Conservation (phyloP, 345 rosid species). For the Dipteronia sinensis region DNA sequence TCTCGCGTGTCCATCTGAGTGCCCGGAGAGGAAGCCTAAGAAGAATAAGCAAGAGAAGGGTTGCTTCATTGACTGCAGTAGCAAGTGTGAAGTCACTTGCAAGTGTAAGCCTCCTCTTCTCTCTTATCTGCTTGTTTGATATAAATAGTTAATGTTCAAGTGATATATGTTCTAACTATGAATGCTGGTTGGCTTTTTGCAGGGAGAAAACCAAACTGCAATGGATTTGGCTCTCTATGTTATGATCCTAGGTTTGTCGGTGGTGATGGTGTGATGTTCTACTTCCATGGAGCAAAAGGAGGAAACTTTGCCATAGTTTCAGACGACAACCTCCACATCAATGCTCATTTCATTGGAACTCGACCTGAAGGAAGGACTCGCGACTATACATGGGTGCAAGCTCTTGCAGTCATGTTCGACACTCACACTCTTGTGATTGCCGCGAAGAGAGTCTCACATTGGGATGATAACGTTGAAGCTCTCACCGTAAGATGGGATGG, state of each 20-base stretch:
- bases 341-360: constrained; percentile 87
- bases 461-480: constrained; percentile 65
- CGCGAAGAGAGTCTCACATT: constrained; percentile 51
- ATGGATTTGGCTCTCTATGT: constrained; percentile 82
- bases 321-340: constrained; percentile 73
- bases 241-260: constrained; percentile 84
- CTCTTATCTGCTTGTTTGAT: not conserved
- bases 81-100: constrained; percentile 86
- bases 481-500: constrained; percentile 56
- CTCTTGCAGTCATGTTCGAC: constrained; percentile 70
- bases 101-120: constrained; percentile 48
- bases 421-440: constrained; percentile 65
- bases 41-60: constrained; percentile 56
- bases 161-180: not conserved
- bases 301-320: constrained; percentile 88
- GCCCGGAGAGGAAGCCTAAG: constrained; percentile 67
- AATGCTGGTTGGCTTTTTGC: constrained; percentile 15
- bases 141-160: too few relatives aligned
- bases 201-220: constrained; percentile 76
- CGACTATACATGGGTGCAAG: constrained; percentile 93
- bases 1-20: constrained; percentile 68
- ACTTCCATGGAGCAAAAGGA: constrained; percentile 83
- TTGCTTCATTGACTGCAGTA: constrained; percentile 74
- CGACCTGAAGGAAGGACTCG: constrained; percentile 75
- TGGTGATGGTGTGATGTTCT: constrained; percentile 90